phyloP scores from a whole-genome alignment of 768 basidiomycete species.

The Macrolepiota albuminosa region DNA sequence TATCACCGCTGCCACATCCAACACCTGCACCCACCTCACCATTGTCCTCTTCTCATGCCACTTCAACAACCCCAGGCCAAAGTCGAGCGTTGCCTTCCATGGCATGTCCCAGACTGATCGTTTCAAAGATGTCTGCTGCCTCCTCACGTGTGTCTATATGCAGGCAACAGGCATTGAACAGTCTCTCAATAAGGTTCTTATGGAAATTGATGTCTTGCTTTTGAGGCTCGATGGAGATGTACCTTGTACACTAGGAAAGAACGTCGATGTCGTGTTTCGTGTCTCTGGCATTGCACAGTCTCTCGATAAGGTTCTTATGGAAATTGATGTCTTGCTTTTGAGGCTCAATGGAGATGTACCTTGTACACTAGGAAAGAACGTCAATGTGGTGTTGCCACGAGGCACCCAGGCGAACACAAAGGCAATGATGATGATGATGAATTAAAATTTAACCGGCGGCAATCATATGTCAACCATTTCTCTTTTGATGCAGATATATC shows the following conservation, averaged over 20 bases:
- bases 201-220: constrained; percentile 77
- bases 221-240: constrained; percentile 45
- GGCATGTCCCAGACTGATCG: constrained; percentile 33
- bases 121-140: constrained; percentile 69
- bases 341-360: constrained; percentile 42
- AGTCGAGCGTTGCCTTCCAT: constrained; percentile 15
- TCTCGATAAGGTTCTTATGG: constrained; percentile 64
- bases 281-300: constrained; percentile 59
- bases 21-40: constrained; percentile 45
- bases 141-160: constrained; percentile 82
- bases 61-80: constrained; percentile 37
- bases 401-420: no score
- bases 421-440: no score
- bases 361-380: constrained; percentile 35
- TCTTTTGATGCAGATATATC: no score
- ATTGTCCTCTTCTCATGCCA: constrained; percentile 62
- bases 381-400: constrained; percentile 46
- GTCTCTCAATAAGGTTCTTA: constrained; percentile 59
- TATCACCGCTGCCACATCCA: constrained; percentile 45
- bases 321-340: constrained; percentile 72
- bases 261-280: constrained; percentile 43
- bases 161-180: constrained; percentile 74
- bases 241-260: constrained; percentile 35
- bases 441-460: no score
- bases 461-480: no score